Percentiles rank a stretch among this genome's conserved stretches.
Conservation (phyloP, 2,329 filamentous ascomycete genomes). For the Ophiobolus disseminans region DNA sequence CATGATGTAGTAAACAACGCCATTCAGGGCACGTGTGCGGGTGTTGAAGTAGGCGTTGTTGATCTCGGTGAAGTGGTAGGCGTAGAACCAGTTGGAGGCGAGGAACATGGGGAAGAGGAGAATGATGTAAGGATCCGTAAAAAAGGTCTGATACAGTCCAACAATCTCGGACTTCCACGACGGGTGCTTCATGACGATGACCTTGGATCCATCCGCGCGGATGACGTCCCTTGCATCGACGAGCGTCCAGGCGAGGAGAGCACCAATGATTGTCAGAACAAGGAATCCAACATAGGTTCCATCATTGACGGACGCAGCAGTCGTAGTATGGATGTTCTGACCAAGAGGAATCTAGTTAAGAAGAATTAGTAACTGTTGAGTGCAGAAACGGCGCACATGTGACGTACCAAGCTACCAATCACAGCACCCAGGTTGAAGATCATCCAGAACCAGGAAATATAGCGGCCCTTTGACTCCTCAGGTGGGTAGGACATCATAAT, state of each 20-base stretch:
- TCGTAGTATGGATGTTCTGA: constrained; percentile 69
- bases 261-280: constrained; percentile 78
- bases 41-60: constrained; percentile 75
- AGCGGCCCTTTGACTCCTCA: constrained; percentile 82
- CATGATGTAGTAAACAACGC: constrained; percentile 77
- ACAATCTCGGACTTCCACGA: constrained; percentile 81
- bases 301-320: constrained; percentile 64
- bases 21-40: constrained; percentile 78
- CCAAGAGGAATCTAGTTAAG: constrained; percentile 70
- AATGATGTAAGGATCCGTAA: constrained; percentile 74
- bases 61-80: constrained; percentile 78
- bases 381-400: constrained; percentile 13
- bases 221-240: constrained; percentile 75
- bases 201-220: constrained; percentile 76
- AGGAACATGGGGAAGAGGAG: constrained; percentile 83
- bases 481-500: constrained; percentile 91
- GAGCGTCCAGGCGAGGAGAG: constrained; percentile 71
- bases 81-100: constrained; percentile 80
- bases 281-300: constrained; percentile 91
- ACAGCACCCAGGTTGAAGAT: constrained; percentile 94
- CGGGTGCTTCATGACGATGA: constrained; percentile 90
- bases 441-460: constrained; percentile 91
- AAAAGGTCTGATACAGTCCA: constrained; percentile 77
- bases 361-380: constrained; percentile 14
- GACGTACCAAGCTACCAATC: constrained; percentile 73